Conservation (phyloP, 179 eudicot genomes). For the Heliamphora pulchella region DNA sequence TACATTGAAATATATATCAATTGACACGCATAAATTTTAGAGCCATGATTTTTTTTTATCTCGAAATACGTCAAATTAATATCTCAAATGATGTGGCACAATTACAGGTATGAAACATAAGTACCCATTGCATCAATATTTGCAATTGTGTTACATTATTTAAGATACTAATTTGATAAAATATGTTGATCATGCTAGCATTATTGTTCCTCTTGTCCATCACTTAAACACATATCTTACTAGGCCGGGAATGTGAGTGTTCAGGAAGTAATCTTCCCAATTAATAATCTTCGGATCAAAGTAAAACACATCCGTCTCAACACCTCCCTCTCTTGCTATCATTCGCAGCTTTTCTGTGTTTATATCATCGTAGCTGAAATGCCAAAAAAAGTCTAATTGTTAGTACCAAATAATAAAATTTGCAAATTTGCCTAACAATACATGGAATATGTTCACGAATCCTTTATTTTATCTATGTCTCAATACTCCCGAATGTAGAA, state of each 20-base stretch:
- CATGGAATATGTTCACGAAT: no score
- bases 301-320: constrained; percentile 52
- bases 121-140: no score
- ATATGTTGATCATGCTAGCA: no score
- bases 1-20: not conserved
- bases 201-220: not conserved
- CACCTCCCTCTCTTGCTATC: constrained; percentile 34
- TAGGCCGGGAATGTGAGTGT: constrained; percentile 62
- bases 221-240: constrained; percentile 52
- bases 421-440: not conserved
- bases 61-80: no score
- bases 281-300: constrained; percentile 64
- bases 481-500: no score
- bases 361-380: constrained; percentile 53
- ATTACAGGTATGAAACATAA: no score
- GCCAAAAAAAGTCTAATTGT: not conserved
- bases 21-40: not conserved
- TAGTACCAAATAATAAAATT: not conserved
- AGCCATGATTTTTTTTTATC: no score
- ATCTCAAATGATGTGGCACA: no score
- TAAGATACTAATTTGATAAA: no score
- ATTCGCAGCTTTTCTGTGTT: constrained; percentile 55
- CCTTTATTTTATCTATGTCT: no score
- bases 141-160: no score
- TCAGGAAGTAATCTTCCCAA: constrained; percentile 66